phyloP scores from a whole-genome alignment of 2,329 filamentous ascomycete species.

The Monosporascus sp. region DNA sequence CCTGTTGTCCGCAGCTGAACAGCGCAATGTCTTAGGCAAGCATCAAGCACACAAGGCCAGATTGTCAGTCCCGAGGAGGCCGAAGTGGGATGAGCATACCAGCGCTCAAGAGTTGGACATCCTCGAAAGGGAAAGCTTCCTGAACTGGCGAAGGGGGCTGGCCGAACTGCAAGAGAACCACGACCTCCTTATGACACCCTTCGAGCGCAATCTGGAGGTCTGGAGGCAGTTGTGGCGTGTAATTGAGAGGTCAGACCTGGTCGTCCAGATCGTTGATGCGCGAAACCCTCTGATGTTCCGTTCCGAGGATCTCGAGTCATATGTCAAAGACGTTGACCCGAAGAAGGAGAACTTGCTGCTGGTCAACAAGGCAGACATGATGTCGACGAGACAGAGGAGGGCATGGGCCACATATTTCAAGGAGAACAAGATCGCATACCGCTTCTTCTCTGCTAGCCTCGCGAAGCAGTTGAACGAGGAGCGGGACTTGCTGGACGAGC shows the following conservation, averaged over 20 bases:
- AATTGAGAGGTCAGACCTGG: slow-evolving; percentile 89
- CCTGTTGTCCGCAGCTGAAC: slow-evolving; percentile 77
- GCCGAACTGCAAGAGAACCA: slow-evolving; percentile 92
- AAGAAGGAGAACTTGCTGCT: slow-evolving; percentile 87
- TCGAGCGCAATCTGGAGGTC: slow-evolving; percentile 94
- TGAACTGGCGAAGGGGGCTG: slow-evolving; percentile 84
- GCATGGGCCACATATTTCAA: slow-evolving; percentile 86
- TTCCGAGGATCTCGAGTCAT: slow-evolving; percentile 86
- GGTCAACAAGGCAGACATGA: slow-evolving; percentile 99
- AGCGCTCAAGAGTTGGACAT: slow-evolving; percentile 77
- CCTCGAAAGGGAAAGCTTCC: slow-evolving; percentile 71
- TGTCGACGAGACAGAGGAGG: slow-evolving; percentile 77
- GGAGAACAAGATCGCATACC: slow-evolving; percentile 76
- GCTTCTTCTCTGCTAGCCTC: slow-evolving; percentile 91
- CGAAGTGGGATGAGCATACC: slow-evolving; percentile 80
- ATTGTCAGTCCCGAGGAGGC: slow-evolving; percentile 84
- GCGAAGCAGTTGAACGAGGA: slow-evolving; percentile 86
- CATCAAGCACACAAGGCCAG: slow-evolving; percentile 74
- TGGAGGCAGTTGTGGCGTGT: slow-evolving; percentile 98
- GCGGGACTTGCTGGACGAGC: slow-evolving; percentile 49
- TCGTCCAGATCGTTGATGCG: slow-evolving; percentile 98
- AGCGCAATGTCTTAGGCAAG: slow-evolving; percentile 71
- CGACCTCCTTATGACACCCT: slow-evolving; percentile 93
- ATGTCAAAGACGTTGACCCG: slow-evolving; percentile 86
- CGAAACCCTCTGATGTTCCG: slow-evolving; percentile 91